These are phyloP conservation scores for Nicotiana benthamiana DNA, from an alignment of 257 asterid species.

Conservation along the genomic window DNA sequence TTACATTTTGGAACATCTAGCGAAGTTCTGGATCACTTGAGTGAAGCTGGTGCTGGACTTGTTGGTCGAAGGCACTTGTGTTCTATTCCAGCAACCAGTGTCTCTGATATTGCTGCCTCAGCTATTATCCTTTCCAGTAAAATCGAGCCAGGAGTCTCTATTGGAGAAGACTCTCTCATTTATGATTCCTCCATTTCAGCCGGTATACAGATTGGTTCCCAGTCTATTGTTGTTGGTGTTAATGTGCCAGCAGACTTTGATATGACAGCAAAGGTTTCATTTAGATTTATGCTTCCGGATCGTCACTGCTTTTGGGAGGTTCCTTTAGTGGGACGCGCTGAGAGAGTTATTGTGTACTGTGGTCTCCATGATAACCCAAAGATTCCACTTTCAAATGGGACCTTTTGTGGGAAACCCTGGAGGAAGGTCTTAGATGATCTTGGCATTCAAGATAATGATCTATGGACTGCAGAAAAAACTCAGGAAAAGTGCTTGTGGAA, in stretches of 20 bases:
- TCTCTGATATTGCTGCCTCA: constrained; percentile 83
- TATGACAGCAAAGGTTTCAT: constrained; percentile 23
- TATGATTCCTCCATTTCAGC: constrained; percentile 73
- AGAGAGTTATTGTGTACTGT: constrained; percentile 74
- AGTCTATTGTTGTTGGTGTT: constrained; percentile 76
- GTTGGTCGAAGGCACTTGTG: constrained; percentile 94
- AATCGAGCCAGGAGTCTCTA: constrained; percentile 74
- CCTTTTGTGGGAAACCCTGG: constrained; percentile 98
- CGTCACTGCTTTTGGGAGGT: constrained; percentile 99
- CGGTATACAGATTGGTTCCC: constrained; percentile 84
- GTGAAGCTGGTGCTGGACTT: constrained; percentile 66
- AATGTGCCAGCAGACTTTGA: constrained; percentile 38
- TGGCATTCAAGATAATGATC: constrained; percentile 58
- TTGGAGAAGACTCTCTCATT: constrained; percentile 85
- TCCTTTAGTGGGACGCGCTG: constrained; percentile 59
- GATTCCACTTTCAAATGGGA: constrained; percentile 48
- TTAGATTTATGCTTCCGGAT: constrained; percentile 83
- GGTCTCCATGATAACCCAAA: constrained; percentile 96
- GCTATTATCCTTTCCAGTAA: constrained; percentile 79
- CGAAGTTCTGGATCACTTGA: constrained; percentile 93
- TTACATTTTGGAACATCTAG: constrained; percentile 96
- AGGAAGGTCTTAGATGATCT: constrained; percentile 65
- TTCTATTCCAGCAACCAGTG: constrained; percentile 86
- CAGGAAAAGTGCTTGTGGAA: constrained; percentile 82
- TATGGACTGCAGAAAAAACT: constrained; percentile 54